Evolutionary conservation across 768 basidiomycete species (phyloP).

Genomic region (Termitomyces sp.): DNA sequence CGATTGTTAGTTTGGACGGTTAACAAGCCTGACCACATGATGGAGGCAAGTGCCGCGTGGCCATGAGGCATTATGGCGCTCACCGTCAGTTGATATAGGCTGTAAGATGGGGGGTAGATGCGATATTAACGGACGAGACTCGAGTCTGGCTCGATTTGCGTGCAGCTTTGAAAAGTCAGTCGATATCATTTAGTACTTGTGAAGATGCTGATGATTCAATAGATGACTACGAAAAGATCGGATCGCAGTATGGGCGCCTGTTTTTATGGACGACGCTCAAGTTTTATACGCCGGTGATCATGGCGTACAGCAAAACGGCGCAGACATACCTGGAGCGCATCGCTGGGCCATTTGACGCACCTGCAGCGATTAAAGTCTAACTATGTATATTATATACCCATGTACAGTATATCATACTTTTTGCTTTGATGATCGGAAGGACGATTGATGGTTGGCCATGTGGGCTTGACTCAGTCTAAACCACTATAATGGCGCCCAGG

Average conservation of each 20-base stretch:
- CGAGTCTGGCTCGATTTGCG: constrained; percentile 63
- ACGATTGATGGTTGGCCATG: constrained; percentile 10
- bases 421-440: not conserved
- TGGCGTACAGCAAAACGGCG: constrained; percentile 19
- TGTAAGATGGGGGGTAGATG: constrained; percentile 73
- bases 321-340: constrained; percentile 37
- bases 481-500: constrained; percentile 20
- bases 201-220: constrained; percentile 3
- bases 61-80: not conserved
- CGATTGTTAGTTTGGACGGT: constrained; percentile 95
- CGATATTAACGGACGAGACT: constrained; percentile 74
- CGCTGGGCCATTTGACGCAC: constrained; percentile 48
- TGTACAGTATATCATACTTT: not conserved
- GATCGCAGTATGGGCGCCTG: constrained; percentile 53
- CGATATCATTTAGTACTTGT: not conserved
- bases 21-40: constrained; percentile 84
- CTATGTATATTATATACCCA: too few relatives aligned
- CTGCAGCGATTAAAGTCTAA: constrained; percentile 6
- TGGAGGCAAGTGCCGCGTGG: constrained; percentile 55
- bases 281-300: constrained; percentile 51
- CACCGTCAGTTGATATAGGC: too few relatives aligned
- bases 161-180: constrained; percentile 48
- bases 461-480: too few relatives aligned
- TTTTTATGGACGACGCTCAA: constrained; percentile 69
- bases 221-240: constrained; percentile 67